These are phyloP conservation scores for Vitis hybrid DNA, from an alignment of 177 flowering plant species.

Conservation along the genomic window DNA sequence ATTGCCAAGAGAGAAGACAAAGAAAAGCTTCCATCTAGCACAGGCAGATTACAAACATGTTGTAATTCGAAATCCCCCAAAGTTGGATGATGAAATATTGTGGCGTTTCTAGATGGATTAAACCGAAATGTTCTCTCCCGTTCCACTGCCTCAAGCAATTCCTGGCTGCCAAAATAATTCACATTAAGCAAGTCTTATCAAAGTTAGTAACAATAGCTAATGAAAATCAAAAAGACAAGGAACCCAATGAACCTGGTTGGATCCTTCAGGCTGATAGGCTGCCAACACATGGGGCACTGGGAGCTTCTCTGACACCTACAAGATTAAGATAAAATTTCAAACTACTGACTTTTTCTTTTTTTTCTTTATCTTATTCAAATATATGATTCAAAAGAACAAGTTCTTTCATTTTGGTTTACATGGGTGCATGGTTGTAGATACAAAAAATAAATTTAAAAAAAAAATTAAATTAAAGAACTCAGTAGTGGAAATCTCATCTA, in stretches of 20 bases:
- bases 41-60: slow-evolving; percentile 48
- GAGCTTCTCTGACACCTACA: slow-evolving; percentile 95
- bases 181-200: not conserved
- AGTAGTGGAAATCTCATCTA: too few species aligned
- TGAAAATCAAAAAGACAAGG: not conserved
- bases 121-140: slow-evolving; percentile 68
- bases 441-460: too few species aligned
- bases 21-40: slow-evolving; percentile 4
- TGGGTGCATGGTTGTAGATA: too few species aligned
- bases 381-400: not conserved
- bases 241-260: slow-evolving; percentile 56
- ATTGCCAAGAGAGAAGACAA: not conserved
- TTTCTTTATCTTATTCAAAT: not conserved
- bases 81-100: slow-evolving; percentile 90
- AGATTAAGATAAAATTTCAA: slow-evolving; percentile 3
- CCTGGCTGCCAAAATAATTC: slow-evolving; percentile 64
- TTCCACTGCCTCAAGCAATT: slow-evolving; percentile 71
- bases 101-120: slow-evolving; percentile 65
- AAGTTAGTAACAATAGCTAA: not conserved
- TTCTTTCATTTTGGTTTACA: too few species aligned
- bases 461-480: too few species aligned
- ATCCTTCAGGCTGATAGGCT: slow-evolving; percentile 81
- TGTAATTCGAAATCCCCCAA: slow-evolving; percentile 90
- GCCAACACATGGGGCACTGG: slow-evolving; percentile 99
- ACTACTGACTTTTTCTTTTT: not conserved